Evolutionary conservation across 1,139 yeast species (phyloP), one percentile per base, ranked within the genome.

Genomic region (Pichia kudriavzevii): DNA sequence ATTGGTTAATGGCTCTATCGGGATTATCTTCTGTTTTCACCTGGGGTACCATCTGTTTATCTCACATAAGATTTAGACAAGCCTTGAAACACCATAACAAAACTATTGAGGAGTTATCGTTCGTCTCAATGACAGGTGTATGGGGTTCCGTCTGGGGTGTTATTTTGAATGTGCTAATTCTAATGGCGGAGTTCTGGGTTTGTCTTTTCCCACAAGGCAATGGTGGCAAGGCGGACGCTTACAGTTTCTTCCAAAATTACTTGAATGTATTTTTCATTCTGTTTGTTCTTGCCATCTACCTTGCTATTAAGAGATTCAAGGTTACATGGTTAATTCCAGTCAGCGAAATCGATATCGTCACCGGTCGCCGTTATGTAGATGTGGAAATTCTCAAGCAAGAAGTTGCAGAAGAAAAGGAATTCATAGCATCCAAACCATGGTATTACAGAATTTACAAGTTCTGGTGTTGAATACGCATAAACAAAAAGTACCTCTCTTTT

Each of bases 1-100:
- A 67, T 44, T 84, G 94, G 94, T 63, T 84, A 50, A 63, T 82
- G 56, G 80, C 94, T 18, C 62, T 84, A 28, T 79, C 93, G 7
- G 91, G 93, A 33, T 70, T 82, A 42, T 78, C 88, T 31, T 77
- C 93, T 1, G 63, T 84, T 36, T 81, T 82, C 55, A 80, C 88
- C 7, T 83, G 93, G 93, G 72, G 72, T 18, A 72, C 85, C 17
- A 79, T 84, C 47, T 74, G 78, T 51, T 51, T 80, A 34, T 72
- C 83, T 43, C 91, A 77, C 47, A 63, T 83, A 41, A 69, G 94
- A 54, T 82, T 82, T 61, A 74, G 95, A 61, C 55, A 64, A 32
- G 95, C 94, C 1, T 66, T 84, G 65, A 57, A 57, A 31, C 67
- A 51, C 3, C 81, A 79, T 56, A 82, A 81, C 36, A 69, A 78